Percentiles rank a stretch among this genome's conserved stretches.
Evolutionary conservation across 2,329 filamentous ascomycete genomes (phyloP).

Genomic region (Penicillium frequentans): DNA sequence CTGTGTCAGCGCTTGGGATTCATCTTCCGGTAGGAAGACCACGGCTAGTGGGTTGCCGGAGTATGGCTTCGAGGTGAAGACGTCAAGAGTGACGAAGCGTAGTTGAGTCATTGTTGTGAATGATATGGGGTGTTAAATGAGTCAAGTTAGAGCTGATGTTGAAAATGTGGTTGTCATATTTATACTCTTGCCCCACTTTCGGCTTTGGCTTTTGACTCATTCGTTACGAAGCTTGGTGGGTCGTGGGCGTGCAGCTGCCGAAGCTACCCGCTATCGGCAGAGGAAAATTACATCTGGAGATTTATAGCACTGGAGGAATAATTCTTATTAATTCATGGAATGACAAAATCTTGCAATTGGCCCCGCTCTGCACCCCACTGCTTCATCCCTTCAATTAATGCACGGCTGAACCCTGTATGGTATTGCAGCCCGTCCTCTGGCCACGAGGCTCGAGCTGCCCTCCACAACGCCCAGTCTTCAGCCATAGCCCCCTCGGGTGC

Average conservation of each 20-base stretch:
- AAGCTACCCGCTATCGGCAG: conserved; percentile 5
- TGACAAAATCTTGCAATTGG: conserved; percentile 14
- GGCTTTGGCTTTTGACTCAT: conserved; percentile 5
- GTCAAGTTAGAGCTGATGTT: background rate
- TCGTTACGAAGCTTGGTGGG: background rate
- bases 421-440: conserved; percentile 20
- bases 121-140: background rate
- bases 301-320: background rate
- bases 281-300: background rate
- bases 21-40: conserved; percentile 43
- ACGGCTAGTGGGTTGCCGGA: conserved; percentile 58
- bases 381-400: conserved; percentile 19
- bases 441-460: conserved; percentile 27
- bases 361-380: conserved; percentile 18
- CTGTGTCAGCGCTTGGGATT: conserved; percentile 41
- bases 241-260: conserved; percentile 4
- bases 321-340: background rate
- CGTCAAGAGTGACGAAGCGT: conserved; percentile 41
- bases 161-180: background rate
- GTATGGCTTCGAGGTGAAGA: conserved; percentile 45
- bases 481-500: conserved; percentile 41
- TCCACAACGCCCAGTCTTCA: conserved; percentile 48
- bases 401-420: conserved; percentile 18
- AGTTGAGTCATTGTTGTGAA: conserved; percentile 26
- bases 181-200: background rate